phyloP scores from a whole-genome alignment of 169 alveolate genomes.

The Cryptosporidium felis region DNA sequence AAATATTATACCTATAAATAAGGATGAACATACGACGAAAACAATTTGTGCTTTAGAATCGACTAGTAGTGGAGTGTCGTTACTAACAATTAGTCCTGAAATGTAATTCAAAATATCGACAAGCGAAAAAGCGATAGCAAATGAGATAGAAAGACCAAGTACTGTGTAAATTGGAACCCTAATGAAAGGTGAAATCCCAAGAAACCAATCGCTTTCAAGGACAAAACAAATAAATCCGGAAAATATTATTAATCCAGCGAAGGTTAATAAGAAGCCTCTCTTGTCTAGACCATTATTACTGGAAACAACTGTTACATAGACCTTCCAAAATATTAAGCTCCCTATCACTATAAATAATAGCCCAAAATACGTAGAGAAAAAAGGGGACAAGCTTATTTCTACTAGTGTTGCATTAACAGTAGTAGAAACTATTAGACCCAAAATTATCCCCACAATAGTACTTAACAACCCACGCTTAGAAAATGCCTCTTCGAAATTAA shows the following conservation, averaged over 20 bases:
- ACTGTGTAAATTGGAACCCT: slow-evolving; percentile 92
- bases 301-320: slow-evolving; percentile 73
- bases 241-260: slow-evolving; percentile 79
- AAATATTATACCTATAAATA: slow-evolving; percentile 91
- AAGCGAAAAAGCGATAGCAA: slow-evolving; percentile 91
- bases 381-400: slow-evolving; percentile 89
- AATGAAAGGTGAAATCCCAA: slow-evolving; percentile 78
- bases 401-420: slow-evolving; percentile 91
- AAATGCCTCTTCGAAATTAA: slow-evolving; percentile 41
- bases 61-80: slow-evolving; percentile 88
- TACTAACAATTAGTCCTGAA: slow-evolving; percentile 83
- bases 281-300: slow-evolving; percentile 59
- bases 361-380: slow-evolving; percentile 91
- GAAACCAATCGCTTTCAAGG: slow-evolving; percentile 90
- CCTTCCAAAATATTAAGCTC: slow-evolving; percentile 87
- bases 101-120: slow-evolving; percentile 90
- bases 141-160: slow-evolving; percentile 92
- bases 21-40: slow-evolving; percentile 85
- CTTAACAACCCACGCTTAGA: slow-evolving; percentile 73
- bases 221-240: slow-evolving; percentile 91
- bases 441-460: slow-evolving; percentile 84
- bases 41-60: slow-evolving; percentile 87
- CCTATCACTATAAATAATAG: slow-evolving; percentile 88
- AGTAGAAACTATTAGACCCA: slow-evolving; percentile 88
- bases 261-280: slow-evolving; percentile 65